A percentile compares a stretch with the other conserved stretches of the same genome.
Conservation (phyloP, 2,329 filamentous ascomycete species). For the Cercospora sojina region DNA sequence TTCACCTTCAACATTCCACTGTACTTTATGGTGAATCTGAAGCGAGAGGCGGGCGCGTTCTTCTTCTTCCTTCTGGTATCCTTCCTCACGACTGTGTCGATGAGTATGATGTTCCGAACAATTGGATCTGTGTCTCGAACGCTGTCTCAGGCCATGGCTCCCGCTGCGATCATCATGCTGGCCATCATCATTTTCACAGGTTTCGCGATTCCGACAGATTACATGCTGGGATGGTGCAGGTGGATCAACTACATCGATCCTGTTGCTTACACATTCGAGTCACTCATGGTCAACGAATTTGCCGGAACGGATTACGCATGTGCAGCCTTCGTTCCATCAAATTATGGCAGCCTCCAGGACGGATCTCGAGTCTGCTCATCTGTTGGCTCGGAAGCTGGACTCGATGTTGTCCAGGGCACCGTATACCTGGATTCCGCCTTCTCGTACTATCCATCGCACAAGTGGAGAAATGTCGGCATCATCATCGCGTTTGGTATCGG, state of each 20-base stretch:
- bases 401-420: constrained; percentile 42
- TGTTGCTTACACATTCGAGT: constrained; percentile 76
- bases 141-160: constrained; percentile 57
- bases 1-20: constrained; percentile 75
- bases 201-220: constrained; percentile 55
- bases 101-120: constrained; percentile 84
- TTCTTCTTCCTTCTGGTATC: constrained; percentile 82
- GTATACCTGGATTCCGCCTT: constrained; percentile 37
- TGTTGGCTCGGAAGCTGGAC: constrained; percentile 45
- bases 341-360: constrained; percentile 40
- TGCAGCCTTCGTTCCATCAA: constrained; percentile 43
- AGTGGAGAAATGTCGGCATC: constrained; percentile 52
- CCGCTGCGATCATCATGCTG: constrained; percentile 59
- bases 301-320: constrained; percentile 60
- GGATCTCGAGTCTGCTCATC: constrained; percentile 42
- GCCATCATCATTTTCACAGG: constrained; percentile 68
- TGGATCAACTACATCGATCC: constrained; percentile 84
- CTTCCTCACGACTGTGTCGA: constrained; percentile 69
- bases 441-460: constrained; percentile 41
- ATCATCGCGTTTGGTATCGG: constrained; percentile 47
- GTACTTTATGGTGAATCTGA: constrained; percentile 85
- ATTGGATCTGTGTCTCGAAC: constrained; percentile 76
- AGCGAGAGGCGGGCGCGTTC: constrained; percentile 71
- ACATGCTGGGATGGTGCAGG: constrained; percentile 77
- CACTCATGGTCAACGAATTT: constrained; percentile 72